Evolutionary conservation across 73 alveolate genomes (phyloP).

Genomic region (Vitrella brassicaformis): DNA sequence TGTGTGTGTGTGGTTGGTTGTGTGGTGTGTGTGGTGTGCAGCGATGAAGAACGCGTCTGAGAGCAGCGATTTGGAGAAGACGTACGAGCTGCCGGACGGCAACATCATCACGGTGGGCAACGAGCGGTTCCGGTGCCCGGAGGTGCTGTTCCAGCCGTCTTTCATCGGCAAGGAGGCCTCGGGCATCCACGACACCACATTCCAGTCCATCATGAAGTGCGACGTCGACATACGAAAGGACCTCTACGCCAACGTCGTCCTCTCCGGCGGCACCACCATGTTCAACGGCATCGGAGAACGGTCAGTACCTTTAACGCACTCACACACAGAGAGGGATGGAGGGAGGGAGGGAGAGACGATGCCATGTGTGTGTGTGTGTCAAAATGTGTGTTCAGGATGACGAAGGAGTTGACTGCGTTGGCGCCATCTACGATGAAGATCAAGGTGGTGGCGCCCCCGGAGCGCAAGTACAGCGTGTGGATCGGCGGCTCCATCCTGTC

Average conservation of each 20-base stretch:
- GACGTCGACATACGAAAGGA: conserved; percentile 54
- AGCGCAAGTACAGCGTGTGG: conserved; percentile 61
- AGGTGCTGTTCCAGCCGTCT: conserved; percentile 54
- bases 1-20: neutral
- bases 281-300: conserved; percentile 59
- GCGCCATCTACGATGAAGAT: conserved; percentile 45
- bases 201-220: conserved; percentile 49
- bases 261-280: conserved; percentile 76
- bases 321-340: conserved; percentile 39
- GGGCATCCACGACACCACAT: conserved; percentile 50
- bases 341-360: neutral
- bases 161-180: conserved; percentile 42
- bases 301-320: neutral
- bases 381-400: too few species aligned
- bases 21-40: neutral
- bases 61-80: conserved; percentile 32
- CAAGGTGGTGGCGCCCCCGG: conserved; percentile 59
- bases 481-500: conserved; percentile 70
- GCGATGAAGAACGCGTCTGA: conserved; percentile 2
- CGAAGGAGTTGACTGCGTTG: conserved; percentile 42
- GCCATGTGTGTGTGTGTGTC: too few species aligned
- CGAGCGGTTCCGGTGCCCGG: conserved; percentile 53
- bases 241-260: conserved; percentile 59
- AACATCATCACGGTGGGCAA: conserved; percentile 45
- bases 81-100: conserved; percentile 71